These are phyloP conservation scores for Penicillium griseofulvum DNA, from an alignment of 2,329 filamentous ascomycete species.

Conservation along the genomic window DNA sequence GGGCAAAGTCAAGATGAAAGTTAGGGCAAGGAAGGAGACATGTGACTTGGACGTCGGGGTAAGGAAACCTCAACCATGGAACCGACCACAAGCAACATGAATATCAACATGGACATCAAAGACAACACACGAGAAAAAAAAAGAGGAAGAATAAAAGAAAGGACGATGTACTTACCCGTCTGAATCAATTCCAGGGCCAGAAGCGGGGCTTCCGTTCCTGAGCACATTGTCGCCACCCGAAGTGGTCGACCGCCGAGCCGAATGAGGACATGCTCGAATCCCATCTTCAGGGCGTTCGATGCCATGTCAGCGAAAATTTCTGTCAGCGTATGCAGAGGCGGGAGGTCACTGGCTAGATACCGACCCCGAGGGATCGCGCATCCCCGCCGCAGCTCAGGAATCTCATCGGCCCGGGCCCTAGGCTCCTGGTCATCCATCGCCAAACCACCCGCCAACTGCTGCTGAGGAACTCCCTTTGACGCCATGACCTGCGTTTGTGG, in stretches of 20 bases:
- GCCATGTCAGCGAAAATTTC: constrained; percentile 33
- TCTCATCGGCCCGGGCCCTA: constrained; percentile 8
- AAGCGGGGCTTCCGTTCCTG: constrained; percentile 72
- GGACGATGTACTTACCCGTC: constrained; percentile 37
- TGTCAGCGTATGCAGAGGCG: constrained; percentile 27
- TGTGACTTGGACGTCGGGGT: too few relatives aligned
- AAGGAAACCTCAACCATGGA: not conserved
- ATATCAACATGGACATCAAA: not conserved
- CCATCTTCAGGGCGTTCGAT: constrained; percentile 20
- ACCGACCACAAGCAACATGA: not conserved
- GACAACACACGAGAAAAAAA: not conserved
- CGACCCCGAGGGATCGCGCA: not conserved
- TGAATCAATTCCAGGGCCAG: constrained; percentile 61
- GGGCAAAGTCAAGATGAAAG: too few relatives aligned
- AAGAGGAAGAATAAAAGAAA: not conserved
- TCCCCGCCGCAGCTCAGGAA: constrained; percentile 25
- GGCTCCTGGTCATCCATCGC: not conserved
- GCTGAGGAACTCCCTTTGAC: not conserved
- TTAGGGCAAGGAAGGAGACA: too few relatives aligned
- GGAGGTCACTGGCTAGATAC: constrained; percentile 21
- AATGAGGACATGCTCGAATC: constrained; percentile 47
- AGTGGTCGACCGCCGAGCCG: constrained; percentile 43
- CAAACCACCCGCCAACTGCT: not conserved
- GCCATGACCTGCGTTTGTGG: not conserved
- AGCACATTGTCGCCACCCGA: constrained; percentile 70